phyloP scores from a whole-genome alignment of 192 early-diverging fungal species.

The Neocallimastix lanati region DNA sequence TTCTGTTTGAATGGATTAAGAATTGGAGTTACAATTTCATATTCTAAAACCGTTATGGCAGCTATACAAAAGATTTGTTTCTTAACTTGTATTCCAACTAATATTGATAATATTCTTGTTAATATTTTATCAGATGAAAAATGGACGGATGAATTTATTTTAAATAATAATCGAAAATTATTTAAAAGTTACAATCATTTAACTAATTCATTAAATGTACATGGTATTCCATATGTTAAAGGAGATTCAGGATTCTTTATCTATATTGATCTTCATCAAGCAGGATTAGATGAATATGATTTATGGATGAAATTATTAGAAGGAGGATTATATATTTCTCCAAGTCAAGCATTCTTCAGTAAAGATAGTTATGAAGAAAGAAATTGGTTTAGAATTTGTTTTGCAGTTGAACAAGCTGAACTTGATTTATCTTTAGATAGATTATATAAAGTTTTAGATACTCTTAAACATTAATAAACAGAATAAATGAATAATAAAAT shows the following conservation, averaged over 20 bases:
- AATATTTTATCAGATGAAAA: constrained; percentile 30
- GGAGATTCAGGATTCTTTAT: constrained; percentile 56
- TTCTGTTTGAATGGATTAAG: constrained; percentile 28
- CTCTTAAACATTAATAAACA: too few species aligned
- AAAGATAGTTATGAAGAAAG: background rate
- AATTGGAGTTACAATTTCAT: too few species aligned
- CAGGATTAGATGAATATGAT: background rate
- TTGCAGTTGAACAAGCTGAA: background rate
- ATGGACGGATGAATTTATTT: constrained; percentile 38
- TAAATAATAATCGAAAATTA: constrained; percentile 32
- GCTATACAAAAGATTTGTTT: constrained; percentile 1
- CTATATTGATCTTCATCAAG: constrained; percentile 29
- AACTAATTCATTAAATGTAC: constrained; percentile 16
- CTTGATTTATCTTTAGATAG: background rate
- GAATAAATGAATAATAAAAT: too few species aligned
- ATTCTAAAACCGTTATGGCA: too few species aligned
- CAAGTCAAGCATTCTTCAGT: background rate
- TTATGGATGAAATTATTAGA: background rate
- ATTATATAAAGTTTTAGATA: background rate
- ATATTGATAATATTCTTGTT: constrained; percentile 33
- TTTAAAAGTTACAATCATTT: constrained; percentile 23
- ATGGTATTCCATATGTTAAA: constrained; percentile 28
- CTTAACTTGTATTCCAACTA: constrained; percentile 41
- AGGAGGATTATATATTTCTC: background rate
- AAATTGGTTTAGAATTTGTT: background rate